These are phyloP conservation scores for Raffaelea deltoideospora DNA, from an alignment of 2,329 filamentous ascomycete genomes.

Conservation along the genomic window DNA sequence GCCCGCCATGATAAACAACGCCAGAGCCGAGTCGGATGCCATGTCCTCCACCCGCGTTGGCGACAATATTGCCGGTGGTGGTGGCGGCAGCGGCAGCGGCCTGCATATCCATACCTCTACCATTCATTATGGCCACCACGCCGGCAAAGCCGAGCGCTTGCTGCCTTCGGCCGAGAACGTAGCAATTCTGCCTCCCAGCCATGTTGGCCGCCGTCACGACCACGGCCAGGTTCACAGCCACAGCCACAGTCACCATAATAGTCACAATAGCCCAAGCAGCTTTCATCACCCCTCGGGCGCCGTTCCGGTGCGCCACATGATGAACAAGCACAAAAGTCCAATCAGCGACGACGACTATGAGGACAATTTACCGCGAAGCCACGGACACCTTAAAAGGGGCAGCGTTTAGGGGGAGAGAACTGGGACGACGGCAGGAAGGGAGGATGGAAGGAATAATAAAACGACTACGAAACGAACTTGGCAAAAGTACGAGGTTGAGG, in stretches of 20 bases:
- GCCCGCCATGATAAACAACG: slow-evolving; percentile 42
- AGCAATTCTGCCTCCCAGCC: too few relatives aligned
- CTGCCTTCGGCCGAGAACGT: too few relatives aligned
- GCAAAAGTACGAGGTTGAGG: too few relatives aligned
- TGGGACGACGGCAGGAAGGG: not conserved
- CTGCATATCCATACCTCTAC: not conserved
- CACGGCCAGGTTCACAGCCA: not conserved
- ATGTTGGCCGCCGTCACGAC: not conserved
- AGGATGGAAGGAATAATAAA: not conserved
- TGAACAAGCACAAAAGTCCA: slow-evolving; percentile 18
- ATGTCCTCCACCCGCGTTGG: slow-evolving; percentile 21
- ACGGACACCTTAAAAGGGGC: slow-evolving; percentile 25
- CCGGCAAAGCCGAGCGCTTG: too few relatives aligned
- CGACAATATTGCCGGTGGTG: not conserved
- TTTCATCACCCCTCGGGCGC: slow-evolving; percentile 6
- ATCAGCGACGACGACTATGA: slow-evolving; percentile 34
- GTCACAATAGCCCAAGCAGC: slow-evolving; percentile 9
- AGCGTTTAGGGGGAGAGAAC: slow-evolving; percentile 20
- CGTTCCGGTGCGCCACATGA: too few relatives aligned
- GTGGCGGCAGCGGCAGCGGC: not conserved
- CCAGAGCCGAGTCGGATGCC: slow-evolving; percentile 34
- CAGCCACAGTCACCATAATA: slow-evolving; percentile 19
- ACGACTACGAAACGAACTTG: not conserved
- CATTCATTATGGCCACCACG: not conserved
- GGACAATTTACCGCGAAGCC: slow-evolving; percentile 18